phyloP scores from a whole-genome alignment of 805 yeast genomes.

The Wickerhamia fluorescens region DNA sequence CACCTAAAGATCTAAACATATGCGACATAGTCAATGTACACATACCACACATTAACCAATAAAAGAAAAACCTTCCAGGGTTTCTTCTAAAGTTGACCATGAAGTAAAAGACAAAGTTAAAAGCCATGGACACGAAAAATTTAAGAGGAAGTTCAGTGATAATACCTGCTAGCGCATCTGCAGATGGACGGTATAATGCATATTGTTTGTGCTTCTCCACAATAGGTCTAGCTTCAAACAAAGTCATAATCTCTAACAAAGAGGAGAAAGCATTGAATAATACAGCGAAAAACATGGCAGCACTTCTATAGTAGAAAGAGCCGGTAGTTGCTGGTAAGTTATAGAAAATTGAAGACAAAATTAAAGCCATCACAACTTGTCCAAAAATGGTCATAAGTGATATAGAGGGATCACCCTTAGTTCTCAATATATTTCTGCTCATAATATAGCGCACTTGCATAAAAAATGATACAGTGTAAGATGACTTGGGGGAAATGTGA shows the following conservation, averaged over 20 bases:
- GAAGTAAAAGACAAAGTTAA: slow-evolving; percentile 47
- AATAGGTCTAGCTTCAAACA: slow-evolving; percentile 50
- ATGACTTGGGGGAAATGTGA: slow-evolving; percentile 32
- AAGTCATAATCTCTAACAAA: slow-evolving; percentile 47
- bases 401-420: slow-evolving; percentile 44
- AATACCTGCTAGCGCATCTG: slow-evolving; percentile 58
- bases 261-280: slow-evolving; percentile 59
- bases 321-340: slow-evolving; percentile 37
- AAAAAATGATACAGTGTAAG: slow-evolving; percentile 45
- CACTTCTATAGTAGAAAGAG: slow-evolving; percentile 50
- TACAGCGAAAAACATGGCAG: slow-evolving; percentile 62
- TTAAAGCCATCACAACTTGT: slow-evolving; percentile 46
- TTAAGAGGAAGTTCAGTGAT: slow-evolving; percentile 54
- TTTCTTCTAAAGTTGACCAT: slow-evolving; percentile 46
- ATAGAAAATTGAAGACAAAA: slow-evolving; percentile 53
- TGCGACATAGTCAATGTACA: slow-evolving; percentile 50
- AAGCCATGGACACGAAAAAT: slow-evolving; percentile 33
- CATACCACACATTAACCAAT: slow-evolving; percentile 34
- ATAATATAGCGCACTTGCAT: slow-evolving; percentile 46
- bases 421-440: slow-evolving; percentile 42
- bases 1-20: slow-evolving; percentile 34
- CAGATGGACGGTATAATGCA: slow-evolving; percentile 53
- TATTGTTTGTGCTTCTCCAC: slow-evolving; percentile 53
- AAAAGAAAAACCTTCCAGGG: slow-evolving; percentile 51
- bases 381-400: slow-evolving; percentile 36